Conservation (phyloP, 2,329 filamentous ascomycete species). For the Cercospora nicotianae region DNA sequence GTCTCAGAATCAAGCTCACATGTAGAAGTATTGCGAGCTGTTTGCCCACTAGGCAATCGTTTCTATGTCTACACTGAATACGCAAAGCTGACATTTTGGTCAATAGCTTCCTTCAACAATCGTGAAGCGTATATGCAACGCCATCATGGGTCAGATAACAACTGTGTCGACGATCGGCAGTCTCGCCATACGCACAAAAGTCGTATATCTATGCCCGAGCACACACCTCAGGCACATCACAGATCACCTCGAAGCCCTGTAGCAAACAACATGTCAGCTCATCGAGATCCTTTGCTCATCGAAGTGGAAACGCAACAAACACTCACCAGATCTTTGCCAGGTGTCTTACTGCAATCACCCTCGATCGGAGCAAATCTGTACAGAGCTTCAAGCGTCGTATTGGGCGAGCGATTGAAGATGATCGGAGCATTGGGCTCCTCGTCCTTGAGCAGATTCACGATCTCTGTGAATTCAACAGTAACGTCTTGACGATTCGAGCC, state of each 20-base stretch:
- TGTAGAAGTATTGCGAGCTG: not conserved
- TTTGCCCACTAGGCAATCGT: not conserved
- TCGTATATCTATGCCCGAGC: not conserved
- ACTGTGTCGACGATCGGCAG: not conserved
- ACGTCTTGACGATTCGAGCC: not conserved
- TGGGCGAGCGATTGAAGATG: not conserved
- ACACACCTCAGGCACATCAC: constrained; percentile 4
- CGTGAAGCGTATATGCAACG: not conserved
- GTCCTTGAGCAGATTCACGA: constrained; percentile 3
- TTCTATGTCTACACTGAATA: not conserved
- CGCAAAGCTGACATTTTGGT: not conserved
- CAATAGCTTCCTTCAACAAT: not conserved
- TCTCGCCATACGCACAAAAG: not conserved
- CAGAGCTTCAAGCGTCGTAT: constrained; percentile 6
- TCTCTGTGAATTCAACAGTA: not conserved
- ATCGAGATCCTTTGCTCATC: not conserved
- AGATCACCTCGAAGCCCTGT: constrained; percentile 1
- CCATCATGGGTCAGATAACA: too few species aligned
- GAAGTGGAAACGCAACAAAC: not conserved
- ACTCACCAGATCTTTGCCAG: constrained; percentile 6
- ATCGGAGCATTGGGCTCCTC: not conserved
- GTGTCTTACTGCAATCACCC: not conserved
- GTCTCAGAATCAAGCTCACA: not conserved
- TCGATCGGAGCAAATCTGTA: not conserved
- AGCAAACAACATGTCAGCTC: not conserved